These are phyloP conservation scores for Uromyces viciae-fabae DNA, from an alignment of 1,284 basidiomycete genomes.

Conservation along the genomic window DNA sequence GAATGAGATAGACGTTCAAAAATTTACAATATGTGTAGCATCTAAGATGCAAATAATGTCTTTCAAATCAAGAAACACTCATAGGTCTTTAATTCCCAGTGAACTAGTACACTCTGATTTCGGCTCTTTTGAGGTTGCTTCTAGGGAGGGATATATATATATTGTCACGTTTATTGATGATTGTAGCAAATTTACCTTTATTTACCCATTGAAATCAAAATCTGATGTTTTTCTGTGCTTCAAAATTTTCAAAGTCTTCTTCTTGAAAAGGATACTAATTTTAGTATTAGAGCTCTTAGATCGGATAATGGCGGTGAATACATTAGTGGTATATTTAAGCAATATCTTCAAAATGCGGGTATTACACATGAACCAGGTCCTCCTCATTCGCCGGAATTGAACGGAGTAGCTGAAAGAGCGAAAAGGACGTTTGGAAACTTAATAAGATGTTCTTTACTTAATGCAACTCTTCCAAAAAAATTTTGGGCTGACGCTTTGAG, in stretches of 20 bases:
- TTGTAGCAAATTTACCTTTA: background rate
- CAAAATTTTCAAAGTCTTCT: background rate
- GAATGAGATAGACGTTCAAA: too few species aligned
- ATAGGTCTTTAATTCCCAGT: background rate
- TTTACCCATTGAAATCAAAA: background rate
- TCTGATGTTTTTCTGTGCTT: background rate
- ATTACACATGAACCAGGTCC: slow-evolving; percentile 23
- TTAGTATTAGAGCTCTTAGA: background rate
- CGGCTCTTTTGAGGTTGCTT: background rate
- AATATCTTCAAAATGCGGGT: background rate
- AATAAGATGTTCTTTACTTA: background rate
- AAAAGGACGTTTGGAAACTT: background rate
- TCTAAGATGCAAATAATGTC: too few species aligned
- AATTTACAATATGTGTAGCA: too few species aligned
- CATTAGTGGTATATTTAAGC: background rate
- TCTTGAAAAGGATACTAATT: background rate
- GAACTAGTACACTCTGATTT: background rate
- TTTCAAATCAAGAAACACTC: background rate
- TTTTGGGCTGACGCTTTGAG: slow-evolving; percentile 6
- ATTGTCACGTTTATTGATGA: slow-evolving; percentile 3
- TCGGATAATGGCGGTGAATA: background rate
- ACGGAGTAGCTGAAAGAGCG: slow-evolving; percentile 21
- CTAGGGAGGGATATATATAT: background rate
- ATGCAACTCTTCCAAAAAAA: background rate
- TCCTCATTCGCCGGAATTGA: slow-evolving; percentile 22